Base-by-base conservation (phyloP, 1,139 yeast species). In the Suhomyces bolitotheri region DNA sequence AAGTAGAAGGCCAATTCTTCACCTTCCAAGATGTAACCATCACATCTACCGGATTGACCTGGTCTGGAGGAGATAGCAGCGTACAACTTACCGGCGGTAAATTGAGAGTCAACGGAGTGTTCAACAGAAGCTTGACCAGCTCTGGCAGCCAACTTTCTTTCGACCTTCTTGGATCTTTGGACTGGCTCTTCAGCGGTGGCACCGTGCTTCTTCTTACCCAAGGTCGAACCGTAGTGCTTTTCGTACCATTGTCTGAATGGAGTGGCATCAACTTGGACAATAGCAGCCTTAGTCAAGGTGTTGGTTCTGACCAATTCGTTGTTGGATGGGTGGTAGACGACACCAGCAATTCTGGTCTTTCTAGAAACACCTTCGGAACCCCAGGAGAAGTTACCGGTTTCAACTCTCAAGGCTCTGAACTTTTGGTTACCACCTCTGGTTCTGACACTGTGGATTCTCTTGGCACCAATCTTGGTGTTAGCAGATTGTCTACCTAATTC, bases 1-100 rank as follows among this genome's bases (percentile, higher is more conserved):
- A 92, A 84, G 96, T 92, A 92, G 95, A 92, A 92, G 73, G 97
- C 97, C 75, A 92, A 88, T 80, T 92, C 98, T 74, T 94, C 99
- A 78, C 98, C 98, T 82, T 92, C 99, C 74, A 94, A 87, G 77
- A 92, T 84, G 95, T 94, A 92, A 77, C 99, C 99, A 73, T 94
- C 98, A 78, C 92, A 84, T 81, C 99, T 94, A 77, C 99, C 99
- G 58, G 96, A 85, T 83, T 92, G 99, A 76, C 99, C 99, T 73
- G 99, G 99, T 83, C 99, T 90, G 46, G 98, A 92, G 59, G 98
- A 89, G 69, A 92, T 89, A 72, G 82, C 83, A 73, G 98, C 98
- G 80, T 92, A 92, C 66, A 92, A 84, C 79, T 94, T 89, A 82
- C 97, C 97, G 58, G 97, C 89, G 73, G 83, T 82, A 83, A 92